Evolutionary conservation across 495 filamentous ascomycete genomes (phyloP), one percentile per base, ranked within the genome.

Genomic region (Penicillium verhagenii): DNA sequence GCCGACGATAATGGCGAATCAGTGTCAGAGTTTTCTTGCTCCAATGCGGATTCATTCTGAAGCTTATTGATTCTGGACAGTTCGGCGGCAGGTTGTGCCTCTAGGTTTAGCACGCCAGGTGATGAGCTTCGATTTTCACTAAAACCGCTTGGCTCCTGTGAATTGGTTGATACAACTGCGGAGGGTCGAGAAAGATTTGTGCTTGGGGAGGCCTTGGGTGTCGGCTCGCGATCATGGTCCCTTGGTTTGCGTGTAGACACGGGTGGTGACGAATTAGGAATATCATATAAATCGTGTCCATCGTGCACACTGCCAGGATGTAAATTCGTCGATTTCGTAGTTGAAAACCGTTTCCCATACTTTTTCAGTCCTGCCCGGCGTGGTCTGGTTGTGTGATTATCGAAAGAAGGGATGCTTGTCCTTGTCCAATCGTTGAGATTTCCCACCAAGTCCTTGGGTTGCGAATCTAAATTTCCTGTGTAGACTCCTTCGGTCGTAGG

Each of bases 1-100:
- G 66, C 66, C 6, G 79, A 77, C 18, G 78, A 78, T 14, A 79
- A 62, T 11, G 77, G 67, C 10, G 79, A 81, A 54, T 69, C 71
- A 46, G 58, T 52, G 18, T 59, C 54, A 6, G 59, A 65, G 18
- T 1, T 24, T 9, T 29, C 39, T 43, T 49, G 42, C 14, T 18
- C 19, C 18, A 28, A 20, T 49, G 26, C 14, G 19, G 53, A 20
- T 40, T 43, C 6, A 18, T 13, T 10, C 3, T 24, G 28, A 14
- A 9, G 10, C 16, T 50, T 5, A 7, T 48, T 20, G 18, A 11
- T 28, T 14, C 14, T 16, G 23, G 11, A 8, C 10, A 5, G n/a
- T 40, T 40, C 8, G 16, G 18, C 11, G 20, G 21, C 26, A 2
- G 45, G 45, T 28, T 35, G 25, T 6, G 24, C 47, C 6, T 66